These are phyloP conservation scores for Penicillium verrucosum DNA, from an alignment of 2,329 filamentous ascomycete species.

Conservation along the genomic window DNA sequence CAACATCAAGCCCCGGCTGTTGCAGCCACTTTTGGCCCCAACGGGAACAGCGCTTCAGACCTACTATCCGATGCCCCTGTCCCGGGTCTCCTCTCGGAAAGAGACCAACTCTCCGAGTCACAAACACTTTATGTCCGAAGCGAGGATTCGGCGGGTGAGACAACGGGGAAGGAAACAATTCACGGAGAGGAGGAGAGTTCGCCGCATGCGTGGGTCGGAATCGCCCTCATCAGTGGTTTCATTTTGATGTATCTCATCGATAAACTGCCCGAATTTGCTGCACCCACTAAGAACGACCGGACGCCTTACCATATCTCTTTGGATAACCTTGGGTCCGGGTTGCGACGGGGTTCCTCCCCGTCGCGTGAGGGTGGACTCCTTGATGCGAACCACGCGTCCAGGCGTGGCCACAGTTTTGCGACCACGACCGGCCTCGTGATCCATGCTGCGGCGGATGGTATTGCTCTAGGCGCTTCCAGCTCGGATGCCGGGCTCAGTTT, in stretches of 20 bases:
- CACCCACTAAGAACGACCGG: constrained; percentile 62
- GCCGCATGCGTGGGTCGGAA: constrained; percentile 75
- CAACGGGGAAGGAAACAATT: constrained; percentile 40
- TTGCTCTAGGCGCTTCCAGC: constrained; percentile 88
- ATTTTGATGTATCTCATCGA: constrained; percentile 97
- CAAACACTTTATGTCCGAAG: constrained; percentile 25
- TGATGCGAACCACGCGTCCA: constrained; percentile 28
- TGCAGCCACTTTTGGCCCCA: constrained; percentile 9
- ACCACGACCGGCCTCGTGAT: constrained; percentile 94
- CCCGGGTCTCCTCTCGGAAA: constrained; percentile 15
- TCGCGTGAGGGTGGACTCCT: constrained; percentile 40
- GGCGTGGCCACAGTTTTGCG: constrained; percentile 59
- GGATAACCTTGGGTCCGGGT: constrained; percentile 67
- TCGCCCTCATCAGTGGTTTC: constrained; percentile 84
- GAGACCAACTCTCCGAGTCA: constrained; percentile 3
- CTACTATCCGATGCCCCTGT: constrained; percentile 8
- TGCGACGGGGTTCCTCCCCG: constrained; percentile 44
- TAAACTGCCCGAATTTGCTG: constrained; percentile 70
- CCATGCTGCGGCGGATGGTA: constrained; percentile 90
- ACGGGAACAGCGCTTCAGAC: not conserved
- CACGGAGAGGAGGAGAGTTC: constrained; percentile 42
- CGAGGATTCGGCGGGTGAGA: constrained; percentile 33
- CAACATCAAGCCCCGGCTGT: constrained; percentile 24
- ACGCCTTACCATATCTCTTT: constrained; percentile 82
- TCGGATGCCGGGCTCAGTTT: constrained; percentile 76